Conservation (phyloP, 805 yeast genomes). For the Metschnikowia amazonensis region DNA sequence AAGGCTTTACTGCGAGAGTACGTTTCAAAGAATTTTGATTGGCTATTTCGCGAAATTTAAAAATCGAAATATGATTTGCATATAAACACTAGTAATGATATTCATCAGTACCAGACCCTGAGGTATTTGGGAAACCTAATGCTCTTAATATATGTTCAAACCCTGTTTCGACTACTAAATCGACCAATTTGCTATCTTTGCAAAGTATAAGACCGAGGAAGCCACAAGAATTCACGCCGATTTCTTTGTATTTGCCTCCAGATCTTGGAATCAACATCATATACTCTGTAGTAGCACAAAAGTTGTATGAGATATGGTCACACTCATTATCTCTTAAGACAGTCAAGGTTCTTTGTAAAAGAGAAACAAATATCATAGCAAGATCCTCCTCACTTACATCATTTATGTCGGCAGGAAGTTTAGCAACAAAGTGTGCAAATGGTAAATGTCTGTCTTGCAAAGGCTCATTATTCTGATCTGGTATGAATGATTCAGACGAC, state of each 20-base stretch:
- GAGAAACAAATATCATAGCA: conserved; percentile 65
- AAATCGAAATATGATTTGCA: conserved; percentile 2
- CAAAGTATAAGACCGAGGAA: conserved; percentile 74
- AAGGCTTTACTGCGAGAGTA: conserved; percentile 8
- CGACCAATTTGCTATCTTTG: conserved; percentile 55
- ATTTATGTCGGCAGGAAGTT: conserved; percentile 43
- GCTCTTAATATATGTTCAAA: conserved; percentile 52
- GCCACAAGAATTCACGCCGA: conserved; percentile 80
- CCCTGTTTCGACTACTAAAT: conserved; percentile 45
- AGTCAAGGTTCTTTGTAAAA: conserved; percentile 69
- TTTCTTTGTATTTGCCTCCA: conserved; percentile 45
- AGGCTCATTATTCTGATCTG: conserved; percentile 53
- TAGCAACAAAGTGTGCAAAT: conserved; percentile 80
- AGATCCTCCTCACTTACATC: conserved; percentile 52
- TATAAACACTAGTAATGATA: conserved; percentile 49
- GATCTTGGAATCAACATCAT: conserved; percentile 84
- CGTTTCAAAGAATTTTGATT: conserved; percentile 15
- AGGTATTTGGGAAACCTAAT: conserved; percentile 64
- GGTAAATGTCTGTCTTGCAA: conserved; percentile 57
- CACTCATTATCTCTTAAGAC: conserved; percentile 51
- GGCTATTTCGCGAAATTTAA: conserved; percentile 8
- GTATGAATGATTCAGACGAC: conserved; percentile 50
- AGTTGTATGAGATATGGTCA: conserved; percentile 65
- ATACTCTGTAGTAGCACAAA: conserved; percentile 78
- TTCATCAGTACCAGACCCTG: conserved; percentile 55